Conservation (phyloP, 2,329 filamentous ascomycete species). For the Ilyonectria mors-panacis region DNA sequence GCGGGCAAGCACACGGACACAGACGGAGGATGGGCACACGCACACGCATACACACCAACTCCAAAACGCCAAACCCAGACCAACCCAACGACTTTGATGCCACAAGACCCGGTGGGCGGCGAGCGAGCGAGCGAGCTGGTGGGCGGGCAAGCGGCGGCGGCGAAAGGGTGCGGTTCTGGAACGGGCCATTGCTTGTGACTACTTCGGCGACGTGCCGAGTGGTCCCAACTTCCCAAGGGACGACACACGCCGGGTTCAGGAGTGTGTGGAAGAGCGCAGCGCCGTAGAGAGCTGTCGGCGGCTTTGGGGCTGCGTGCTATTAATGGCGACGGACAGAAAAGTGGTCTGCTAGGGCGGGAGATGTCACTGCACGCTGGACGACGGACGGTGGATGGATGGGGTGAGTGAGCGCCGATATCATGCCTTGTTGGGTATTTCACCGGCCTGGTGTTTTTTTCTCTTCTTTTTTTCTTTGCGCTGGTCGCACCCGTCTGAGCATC, state of each 20-base stretch:
- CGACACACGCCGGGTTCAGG: background rate
- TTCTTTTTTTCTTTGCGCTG: background rate
- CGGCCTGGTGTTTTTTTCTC: background rate
- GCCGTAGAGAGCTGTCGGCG: background rate
- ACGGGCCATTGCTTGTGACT: constrained; percentile 37
- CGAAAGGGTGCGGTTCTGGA: constrained; percentile 36
- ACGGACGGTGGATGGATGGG: too few species aligned
- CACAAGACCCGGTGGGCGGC: background rate
- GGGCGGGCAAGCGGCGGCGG: background rate
- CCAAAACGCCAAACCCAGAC: background rate
- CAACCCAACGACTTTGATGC: background rate
- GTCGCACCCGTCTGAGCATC: background rate
- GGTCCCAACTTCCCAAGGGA: background rate
- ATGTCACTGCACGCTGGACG: too few species aligned
- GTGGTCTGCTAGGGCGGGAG: constrained; percentile 16
- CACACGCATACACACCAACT: too few species aligned
- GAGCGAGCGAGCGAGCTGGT: background rate
- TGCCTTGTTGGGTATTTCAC: background rate
- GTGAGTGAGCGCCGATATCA: too few species aligned
- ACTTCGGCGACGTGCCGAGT: constrained; percentile 33
- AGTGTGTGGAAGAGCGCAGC: background rate
- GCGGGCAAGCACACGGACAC: background rate
- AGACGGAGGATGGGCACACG: too few species aligned
- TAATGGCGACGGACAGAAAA: constrained; percentile 37
- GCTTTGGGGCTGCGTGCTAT: constrained; percentile 33